These are phyloP conservation scores for Penicillium lagena DNA, from an alignment of 495 filamentous ascomycete genomes.

Conservation along the genomic window DNA sequence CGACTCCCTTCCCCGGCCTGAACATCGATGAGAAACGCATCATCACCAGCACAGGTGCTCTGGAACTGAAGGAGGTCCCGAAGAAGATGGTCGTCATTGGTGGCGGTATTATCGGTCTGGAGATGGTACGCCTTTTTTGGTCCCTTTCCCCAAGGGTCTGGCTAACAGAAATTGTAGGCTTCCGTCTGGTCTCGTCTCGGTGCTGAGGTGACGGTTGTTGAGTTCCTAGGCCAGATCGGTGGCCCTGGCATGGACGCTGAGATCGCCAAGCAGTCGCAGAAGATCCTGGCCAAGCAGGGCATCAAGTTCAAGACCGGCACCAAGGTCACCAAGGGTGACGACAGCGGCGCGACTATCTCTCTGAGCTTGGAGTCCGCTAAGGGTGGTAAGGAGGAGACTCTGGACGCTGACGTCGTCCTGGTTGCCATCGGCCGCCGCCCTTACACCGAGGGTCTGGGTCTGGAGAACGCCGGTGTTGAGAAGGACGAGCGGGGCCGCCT, in stretches of 20 bases:
- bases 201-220: constrained; percentile 91
- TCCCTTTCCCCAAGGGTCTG: background rate
- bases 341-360: constrained; percentile 65
- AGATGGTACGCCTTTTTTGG: constrained; percentile 61
- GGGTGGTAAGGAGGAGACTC: constrained; percentile 87
- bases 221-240: constrained; percentile 93
- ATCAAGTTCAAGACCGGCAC: constrained; percentile 98
- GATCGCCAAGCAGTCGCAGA: constrained; percentile 85
- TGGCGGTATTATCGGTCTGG: constrained; percentile 96
- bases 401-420: constrained; percentile 93
- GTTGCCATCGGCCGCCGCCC: constrained; percentile 94
- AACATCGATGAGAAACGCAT: constrained; percentile 96
- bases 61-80: constrained; percentile 81
- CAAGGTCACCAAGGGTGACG: constrained; percentile 85
- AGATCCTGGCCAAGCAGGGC: constrained; percentile 91
- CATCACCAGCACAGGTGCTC: constrained; percentile 91
- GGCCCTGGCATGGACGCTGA: constrained; percentile 96
- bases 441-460: constrained; percentile 83
- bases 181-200: constrained; percentile 96
- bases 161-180: constrained; percentile 42
- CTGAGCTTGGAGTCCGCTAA: constrained; percentile 88
- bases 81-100: constrained; percentile 98
- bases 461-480: constrained; percentile 94
- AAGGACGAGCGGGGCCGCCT: constrained; percentile 88
- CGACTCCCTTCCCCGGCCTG: constrained; percentile 92